phyloP scores from a whole-genome alignment of 306 rosid species.

The Potentilla sterilis region DNA sequence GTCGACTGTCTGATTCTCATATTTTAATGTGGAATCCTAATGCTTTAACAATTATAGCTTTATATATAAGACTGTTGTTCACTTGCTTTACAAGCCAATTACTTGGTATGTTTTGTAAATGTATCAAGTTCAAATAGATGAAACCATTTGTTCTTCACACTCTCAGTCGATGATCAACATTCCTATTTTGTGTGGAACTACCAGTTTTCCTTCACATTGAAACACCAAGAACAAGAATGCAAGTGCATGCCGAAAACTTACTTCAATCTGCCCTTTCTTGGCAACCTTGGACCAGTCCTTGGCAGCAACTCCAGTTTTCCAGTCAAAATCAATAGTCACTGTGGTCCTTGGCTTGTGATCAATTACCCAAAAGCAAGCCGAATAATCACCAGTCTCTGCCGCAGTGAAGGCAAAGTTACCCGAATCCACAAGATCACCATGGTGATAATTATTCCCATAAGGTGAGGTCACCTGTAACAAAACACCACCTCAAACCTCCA shows the following conservation, averaged over 20 bases:
- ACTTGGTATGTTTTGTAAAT: background rate
- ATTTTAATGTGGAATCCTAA: background rate
- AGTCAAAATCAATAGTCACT: conserved; percentile 69
- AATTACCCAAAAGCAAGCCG: conserved; percentile 67
- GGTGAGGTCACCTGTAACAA: conserved; percentile 71
- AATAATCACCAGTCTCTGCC: conserved; percentile 68
- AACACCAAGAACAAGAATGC: conserved; percentile 3
- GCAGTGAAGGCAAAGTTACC: conserved; percentile 85
- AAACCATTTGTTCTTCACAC: background rate
- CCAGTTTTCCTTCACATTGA: background rate
- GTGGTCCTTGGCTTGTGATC: conserved; percentile 37
- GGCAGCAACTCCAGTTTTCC: conserved; percentile 86
- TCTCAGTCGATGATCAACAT: background rate
- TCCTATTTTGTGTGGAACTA: background rate
- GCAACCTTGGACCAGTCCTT: conserved; percentile 94
- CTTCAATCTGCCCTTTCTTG: conserved; percentile 87
- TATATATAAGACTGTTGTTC: background rate
- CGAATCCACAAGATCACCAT: conserved; percentile 55
- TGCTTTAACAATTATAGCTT: background rate
- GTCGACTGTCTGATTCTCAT: background rate
- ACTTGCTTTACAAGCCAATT: background rate
- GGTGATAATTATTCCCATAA: conserved; percentile 56
- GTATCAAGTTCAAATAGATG: background rate
- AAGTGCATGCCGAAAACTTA: conserved; percentile 35
- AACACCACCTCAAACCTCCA: conserved; percentile 33